Percentiles rank a stretch among this genome's conserved stretches.
Evolutionary conservation across 2,329 filamentous ascomycete genomes (phyloP).

Genomic region (Xenosphaeropsis pyriputrescens): DNA sequence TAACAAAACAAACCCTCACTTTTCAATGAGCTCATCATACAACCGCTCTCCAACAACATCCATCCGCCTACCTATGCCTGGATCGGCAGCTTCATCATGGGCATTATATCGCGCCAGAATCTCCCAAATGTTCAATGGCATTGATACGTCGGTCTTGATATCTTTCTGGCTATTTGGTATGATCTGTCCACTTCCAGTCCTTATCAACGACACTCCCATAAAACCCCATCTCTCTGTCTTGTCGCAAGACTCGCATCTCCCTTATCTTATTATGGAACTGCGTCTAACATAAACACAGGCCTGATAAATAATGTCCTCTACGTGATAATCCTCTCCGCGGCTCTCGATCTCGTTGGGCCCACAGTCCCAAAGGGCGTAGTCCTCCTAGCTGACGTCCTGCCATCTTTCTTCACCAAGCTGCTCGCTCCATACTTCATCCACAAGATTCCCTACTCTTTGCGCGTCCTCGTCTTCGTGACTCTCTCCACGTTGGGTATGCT

Average conservation of each 20-base stretch:
- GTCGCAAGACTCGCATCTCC: not conserved
- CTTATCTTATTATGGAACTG: not conserved
- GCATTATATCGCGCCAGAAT: conserved; percentile 56
- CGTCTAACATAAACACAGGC: conserved; percentile 32
- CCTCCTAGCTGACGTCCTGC: conserved; percentile 82
- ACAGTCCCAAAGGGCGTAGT: conserved; percentile 80
- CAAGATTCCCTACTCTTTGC: conserved; percentile 61
- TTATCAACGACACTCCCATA: not conserved
- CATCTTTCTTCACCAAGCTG: conserved; percentile 78
- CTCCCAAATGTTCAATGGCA: conserved; percentile 44
- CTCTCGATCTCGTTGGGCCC: conserved; percentile 86
- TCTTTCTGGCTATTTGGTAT: conserved; percentile 94
- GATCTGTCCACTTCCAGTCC: conserved; percentile 8
- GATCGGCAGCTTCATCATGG: conserved; percentile 52
- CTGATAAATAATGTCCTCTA: conserved; percentile 97
- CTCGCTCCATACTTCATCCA: conserved; percentile 91
- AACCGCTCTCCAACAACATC: conserved; percentile 11
- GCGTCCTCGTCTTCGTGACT: conserved; percentile 59
- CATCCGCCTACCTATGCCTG: conserved; percentile 38
- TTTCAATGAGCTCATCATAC: conserved; percentile 7
- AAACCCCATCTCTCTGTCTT: too few species aligned
- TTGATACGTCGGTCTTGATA: conserved; percentile 55
- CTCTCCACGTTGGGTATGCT: conserved; percentile 81
- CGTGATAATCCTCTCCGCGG: conserved; percentile 89
- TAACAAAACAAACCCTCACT: not conserved